A percentile compares a stretch with the other conserved stretches of the same genome.
phyloP scores from a whole-genome alignment of 2,329 filamentous ascomycete species.

The Bipolaris zeicola region DNA sequence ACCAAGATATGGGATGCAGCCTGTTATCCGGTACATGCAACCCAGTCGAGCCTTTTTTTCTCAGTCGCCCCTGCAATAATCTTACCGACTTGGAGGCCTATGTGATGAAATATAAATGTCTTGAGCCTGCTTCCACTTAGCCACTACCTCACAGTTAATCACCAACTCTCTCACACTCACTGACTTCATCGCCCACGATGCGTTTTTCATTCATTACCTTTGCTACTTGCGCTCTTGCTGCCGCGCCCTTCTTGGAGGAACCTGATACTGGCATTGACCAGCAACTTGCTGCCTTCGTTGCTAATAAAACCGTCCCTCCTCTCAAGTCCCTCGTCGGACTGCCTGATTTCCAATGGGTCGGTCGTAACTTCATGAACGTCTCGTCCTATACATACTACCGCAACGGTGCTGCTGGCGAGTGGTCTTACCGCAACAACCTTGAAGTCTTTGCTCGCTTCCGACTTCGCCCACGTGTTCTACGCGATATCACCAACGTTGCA shows the following conservation, averaged over 20 bases:
- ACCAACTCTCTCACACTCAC: constrained; percentile 6
- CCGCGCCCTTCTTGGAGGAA: constrained; percentile 43
- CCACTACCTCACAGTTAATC: not conserved
- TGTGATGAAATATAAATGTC: constrained; percentile 11
- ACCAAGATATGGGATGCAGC: not conserved
- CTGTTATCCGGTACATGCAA: constrained; percentile 1
- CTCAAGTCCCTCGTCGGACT: constrained; percentile 56
- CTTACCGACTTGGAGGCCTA: not conserved
- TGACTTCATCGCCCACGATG: constrained; percentile 22
- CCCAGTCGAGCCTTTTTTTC: not conserved
- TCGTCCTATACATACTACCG: constrained; percentile 63
- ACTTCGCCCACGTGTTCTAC: constrained; percentile 57
- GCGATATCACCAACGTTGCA: constrained; percentile 55
- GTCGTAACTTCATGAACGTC: constrained; percentile 55
- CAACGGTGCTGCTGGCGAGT: constrained; percentile 62
- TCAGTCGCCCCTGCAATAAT: constrained; percentile 3
- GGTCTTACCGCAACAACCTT: constrained; percentile 62
- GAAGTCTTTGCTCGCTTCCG: constrained; percentile 59
- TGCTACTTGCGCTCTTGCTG: constrained; percentile 37
- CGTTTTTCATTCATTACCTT: constrained; percentile 28
- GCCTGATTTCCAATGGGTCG: constrained; percentile 61
- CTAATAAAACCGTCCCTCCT: constrained; percentile 49
- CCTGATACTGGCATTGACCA: constrained; percentile 46
- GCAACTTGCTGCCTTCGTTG: constrained; percentile 20
- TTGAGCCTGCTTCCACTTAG: not conserved